Evolutionary conservation across 1,284 basidiomycete genomes (phyloP), one percentile per base, ranked within the genome.

Genomic region (Sphagnurus paluster): DNA sequence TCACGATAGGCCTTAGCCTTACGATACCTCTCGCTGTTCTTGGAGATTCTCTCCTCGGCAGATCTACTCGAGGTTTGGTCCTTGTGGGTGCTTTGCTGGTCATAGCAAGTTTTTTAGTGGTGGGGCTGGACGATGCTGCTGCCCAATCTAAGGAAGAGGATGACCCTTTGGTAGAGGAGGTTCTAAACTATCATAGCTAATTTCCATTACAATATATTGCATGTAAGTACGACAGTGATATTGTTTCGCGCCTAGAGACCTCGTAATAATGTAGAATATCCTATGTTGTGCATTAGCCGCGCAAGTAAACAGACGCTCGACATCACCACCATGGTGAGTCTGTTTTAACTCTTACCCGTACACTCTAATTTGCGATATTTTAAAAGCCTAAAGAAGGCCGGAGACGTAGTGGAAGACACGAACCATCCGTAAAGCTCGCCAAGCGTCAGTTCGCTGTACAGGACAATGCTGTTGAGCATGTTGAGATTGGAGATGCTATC

Each of bases 1-100:
- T 93, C 10, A 99, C 96, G 0, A 76, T 99, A 48, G 96, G 97
- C 13, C 76, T 99, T 14, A 93, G 89, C 46, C 76, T 99, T n/a
- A 98, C 97, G 0, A 97, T 98, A 61, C 93, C 93, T 7, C 71
- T 94, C 43, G 92, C 93, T 1, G 84, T 95, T 30, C 45, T 87
- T 14, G 92, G 91, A 8, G 93, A 96, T 65, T 76, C 84, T 50
- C 59, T 87, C 38, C 71, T 90, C 9, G 75, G 80, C 19, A 78
- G 75, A 47, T 71, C 79, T 28, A 69, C 77, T n/a, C 65, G 72
- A 38, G 58, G 62, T 2, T 75, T 83, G 58, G 82, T 88, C 17
- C 66, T 88, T 21, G 28, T 81, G 5, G 89, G 89, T 16, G 88
- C 87, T 10, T 48, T 75, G 11, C 68, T 91, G 30, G 87, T 91